These are phyloP conservation scores for Chytriomyces sp. DNA, from an alignment of 192 early-diverging fungal species.

Conservation along the genomic window DNA sequence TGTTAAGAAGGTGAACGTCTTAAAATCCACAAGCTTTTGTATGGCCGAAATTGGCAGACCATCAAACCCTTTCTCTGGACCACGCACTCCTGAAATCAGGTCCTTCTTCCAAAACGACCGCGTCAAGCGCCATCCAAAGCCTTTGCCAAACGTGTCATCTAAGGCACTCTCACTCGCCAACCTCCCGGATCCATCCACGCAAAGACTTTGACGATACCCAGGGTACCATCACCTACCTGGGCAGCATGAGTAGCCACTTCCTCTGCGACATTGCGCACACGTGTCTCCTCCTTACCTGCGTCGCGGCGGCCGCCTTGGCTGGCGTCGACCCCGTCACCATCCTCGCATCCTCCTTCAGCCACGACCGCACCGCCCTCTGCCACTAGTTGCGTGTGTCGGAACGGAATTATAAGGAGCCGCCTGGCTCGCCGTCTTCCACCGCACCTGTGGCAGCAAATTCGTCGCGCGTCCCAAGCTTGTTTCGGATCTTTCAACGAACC, in stretches of 20 bases:
- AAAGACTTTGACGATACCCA: neutral
- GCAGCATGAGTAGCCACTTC: neutral
- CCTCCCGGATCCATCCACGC: neutral
- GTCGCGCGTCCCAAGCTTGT: no score
- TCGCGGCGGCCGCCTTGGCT: neutral
- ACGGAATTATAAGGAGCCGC: no score
- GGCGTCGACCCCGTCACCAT: neutral
- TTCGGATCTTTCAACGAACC: no score
- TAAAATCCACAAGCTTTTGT: no score
- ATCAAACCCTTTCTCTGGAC: neutral
- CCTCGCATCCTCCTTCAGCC: conserved; percentile 1
- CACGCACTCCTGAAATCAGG: neutral
- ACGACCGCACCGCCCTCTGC: neutral
- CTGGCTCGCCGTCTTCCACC: no score
- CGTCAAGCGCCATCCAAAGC: neutral
- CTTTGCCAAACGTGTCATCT: neutral
- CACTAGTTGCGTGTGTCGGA: no score
- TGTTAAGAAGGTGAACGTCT: no score
- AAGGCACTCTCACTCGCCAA: neutral
- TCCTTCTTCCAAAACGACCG: neutral
- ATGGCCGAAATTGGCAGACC: no score
- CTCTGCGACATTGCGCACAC: conserved; percentile 10
- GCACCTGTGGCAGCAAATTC: no score
- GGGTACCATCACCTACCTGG: neutral
- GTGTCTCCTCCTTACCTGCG: neutral